Evolutionary conservation across 805 yeast genomes (phyloP).

Genomic region (Suhomyces vadensis): DNA sequence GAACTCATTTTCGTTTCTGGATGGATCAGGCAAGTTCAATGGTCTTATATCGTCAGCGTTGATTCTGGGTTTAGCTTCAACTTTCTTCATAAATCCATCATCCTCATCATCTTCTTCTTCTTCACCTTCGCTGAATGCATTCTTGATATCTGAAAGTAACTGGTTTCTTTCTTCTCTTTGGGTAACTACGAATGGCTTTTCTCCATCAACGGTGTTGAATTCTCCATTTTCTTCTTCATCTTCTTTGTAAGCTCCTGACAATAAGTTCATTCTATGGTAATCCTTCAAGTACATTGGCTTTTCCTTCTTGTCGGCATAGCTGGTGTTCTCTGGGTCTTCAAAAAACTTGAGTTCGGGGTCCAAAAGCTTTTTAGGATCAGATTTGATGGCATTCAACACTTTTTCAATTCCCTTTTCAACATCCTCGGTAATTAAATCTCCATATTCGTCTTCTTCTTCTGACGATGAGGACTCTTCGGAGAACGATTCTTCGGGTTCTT

Average conservation of each 20-base stretch:
- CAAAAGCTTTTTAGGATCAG: constrained; percentile 63
- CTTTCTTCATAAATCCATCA: constrained; percentile 56
- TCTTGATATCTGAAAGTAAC: constrained; percentile 74
- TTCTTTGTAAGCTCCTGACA: constrained; percentile 62
- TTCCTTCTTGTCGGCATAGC: constrained; percentile 15
- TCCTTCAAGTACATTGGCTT: constrained; percentile 90
- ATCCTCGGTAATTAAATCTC: constrained; percentile 82
- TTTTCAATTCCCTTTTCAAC: constrained; percentile 77
- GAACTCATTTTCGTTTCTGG: constrained; percentile 62
- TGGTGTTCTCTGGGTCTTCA: constrained; percentile 57
- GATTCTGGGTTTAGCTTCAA: constrained; percentile 33
- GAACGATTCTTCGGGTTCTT: constrained; percentile 25
- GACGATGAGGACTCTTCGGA: constrained; percentile 35
- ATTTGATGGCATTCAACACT: constrained; percentile 69
- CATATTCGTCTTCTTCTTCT: constrained; percentile 90
- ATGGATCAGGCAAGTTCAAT: constrained; percentile 56
- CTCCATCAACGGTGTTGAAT: constrained; percentile 47
- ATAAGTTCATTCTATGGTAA: constrained; percentile 80
- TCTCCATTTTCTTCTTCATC: constrained; percentile 58
- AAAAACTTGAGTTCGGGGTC: constrained; percentile 75
- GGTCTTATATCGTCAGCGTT: constrained; percentile 25
- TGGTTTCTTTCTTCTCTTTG: constrained; percentile 74
- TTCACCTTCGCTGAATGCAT: constrained; percentile 52
- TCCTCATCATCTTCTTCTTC: constrained; percentile 48
- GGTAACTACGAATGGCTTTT: constrained; percentile 71